Percentiles rank a stretch among this genome's conserved stretches.
Evolutionary conservation across 2,329 filamentous ascomycete species (phyloP).

Genomic region (Fusarium keratoplasticum): DNA sequence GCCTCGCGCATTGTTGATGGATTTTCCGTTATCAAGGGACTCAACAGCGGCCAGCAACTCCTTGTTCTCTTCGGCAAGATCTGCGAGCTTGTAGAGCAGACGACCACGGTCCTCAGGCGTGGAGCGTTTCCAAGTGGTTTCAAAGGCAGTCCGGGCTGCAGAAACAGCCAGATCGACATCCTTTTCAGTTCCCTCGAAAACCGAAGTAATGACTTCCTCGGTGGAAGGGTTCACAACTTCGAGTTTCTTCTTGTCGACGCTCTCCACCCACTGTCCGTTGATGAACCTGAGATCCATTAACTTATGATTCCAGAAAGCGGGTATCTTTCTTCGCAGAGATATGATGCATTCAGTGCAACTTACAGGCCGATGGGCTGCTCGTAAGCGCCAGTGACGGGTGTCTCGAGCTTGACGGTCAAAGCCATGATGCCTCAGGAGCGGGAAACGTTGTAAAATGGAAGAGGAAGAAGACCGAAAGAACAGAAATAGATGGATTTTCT

Average conservation of each 20-base stretch:
- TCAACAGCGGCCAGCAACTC: constrained; percentile 85
- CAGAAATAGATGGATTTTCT: neutral
- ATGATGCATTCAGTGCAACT: neutral
- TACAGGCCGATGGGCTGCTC: constrained; percentile 72
- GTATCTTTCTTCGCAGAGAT: neutral
- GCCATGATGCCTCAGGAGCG: neutral
- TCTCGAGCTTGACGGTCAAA: constrained; percentile 72
- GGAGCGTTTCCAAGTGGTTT: constrained; percentile 75
- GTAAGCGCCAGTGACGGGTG: constrained; percentile 71
- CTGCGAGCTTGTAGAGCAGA: constrained; percentile 80
- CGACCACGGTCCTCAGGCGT: constrained; percentile 79
- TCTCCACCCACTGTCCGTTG: constrained; percentile 87
- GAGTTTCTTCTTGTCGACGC: constrained; percentile 88
- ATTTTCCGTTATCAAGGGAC: constrained; percentile 90
- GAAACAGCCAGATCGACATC: constrained; percentile 84
- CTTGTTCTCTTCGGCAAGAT: constrained; percentile 81
- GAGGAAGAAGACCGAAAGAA: neutral
- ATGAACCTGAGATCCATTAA: constrained; percentile 64
- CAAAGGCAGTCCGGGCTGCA: constrained; percentile 87
- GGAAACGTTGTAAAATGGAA: neutral
- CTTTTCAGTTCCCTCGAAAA: constrained; percentile 89
- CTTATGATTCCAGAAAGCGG: neutral
- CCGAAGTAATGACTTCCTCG: constrained; percentile 85
- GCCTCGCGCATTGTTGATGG: constrained; percentile 78
- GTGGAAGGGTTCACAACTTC: constrained; percentile 91